Percentiles rank a stretch among this genome's conserved stretches.
phyloP scores from a whole-genome alignment of 2,329 filamentous ascomycete genomes.

The Cladosporium sp. region DNA sequence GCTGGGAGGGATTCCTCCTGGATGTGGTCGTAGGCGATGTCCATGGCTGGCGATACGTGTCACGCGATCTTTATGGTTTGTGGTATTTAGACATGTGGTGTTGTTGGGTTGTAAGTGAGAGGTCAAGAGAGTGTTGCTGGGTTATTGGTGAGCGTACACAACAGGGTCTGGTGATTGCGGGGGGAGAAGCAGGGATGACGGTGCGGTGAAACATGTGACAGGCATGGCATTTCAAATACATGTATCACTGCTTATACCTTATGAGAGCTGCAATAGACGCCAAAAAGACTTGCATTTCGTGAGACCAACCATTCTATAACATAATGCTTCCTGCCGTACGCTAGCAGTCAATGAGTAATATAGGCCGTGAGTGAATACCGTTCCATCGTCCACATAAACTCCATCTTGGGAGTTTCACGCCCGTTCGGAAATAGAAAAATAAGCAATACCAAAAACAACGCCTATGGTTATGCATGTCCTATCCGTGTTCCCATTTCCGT shows the following conservation, averaged over 20 bases:
- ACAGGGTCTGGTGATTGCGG: constrained; percentile 3
- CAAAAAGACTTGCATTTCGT: neutral
- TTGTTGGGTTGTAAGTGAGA: neutral
- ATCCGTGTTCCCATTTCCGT: neutral
- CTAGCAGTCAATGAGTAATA: constrained; percentile 10
- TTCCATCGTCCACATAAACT: constrained; percentile 7
- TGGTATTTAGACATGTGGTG: neutral
- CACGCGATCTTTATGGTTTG: neutral
- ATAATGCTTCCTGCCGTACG: neutral
- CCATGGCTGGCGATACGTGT: constrained; percentile 61
- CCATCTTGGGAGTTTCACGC: neutral
- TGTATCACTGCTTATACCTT: neutral
- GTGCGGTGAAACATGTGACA: neutral
- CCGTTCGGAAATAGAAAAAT: neutral
- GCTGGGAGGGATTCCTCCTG: constrained; percentile 72
- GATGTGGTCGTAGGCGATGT: constrained; percentile 96
- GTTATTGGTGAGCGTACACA: neutral
- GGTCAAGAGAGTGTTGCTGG: neutral
- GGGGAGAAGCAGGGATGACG: neutral
- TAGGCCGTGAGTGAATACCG: constrained; percentile 6
- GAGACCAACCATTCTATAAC: neutral
- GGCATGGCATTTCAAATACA: neutral
- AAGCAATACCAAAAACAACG: neutral
- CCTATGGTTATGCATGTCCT: constrained; percentile 14
- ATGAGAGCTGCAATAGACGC: neutral